These are phyloP conservation scores for Sesbania bispinosa DNA, from an alignment of 306 rosid genomes.

Conservation along the genomic window DNA sequence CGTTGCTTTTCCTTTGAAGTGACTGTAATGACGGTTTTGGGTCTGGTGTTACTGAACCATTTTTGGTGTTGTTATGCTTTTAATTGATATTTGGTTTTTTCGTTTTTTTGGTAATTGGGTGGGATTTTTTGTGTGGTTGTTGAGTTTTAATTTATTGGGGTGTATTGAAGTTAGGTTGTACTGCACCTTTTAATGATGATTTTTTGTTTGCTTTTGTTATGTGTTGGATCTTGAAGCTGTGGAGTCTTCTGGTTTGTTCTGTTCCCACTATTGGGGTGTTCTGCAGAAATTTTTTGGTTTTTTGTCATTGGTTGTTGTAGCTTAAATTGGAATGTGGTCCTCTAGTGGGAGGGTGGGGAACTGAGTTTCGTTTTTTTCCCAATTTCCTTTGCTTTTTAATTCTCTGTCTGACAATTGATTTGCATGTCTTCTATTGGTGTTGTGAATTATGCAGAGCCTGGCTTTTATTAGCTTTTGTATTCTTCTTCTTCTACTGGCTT, in stretches of 20 bases:
- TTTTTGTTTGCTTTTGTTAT: conserved; percentile 10
- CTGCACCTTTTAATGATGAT: neutral
- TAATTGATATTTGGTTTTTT: too few species aligned
- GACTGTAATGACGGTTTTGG: too few species aligned
- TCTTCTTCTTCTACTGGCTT: conserved; percentile 30
- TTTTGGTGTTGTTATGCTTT: too few species aligned
- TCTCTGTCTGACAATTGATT: conserved; percentile 20
- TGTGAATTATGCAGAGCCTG: conserved; percentile 11
- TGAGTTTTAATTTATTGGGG: neutral
- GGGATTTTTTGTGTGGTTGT: neutral
- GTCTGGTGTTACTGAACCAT: too few species aligned
- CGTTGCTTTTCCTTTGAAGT: neutral
- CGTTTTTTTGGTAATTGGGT: neutral
- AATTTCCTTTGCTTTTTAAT: conserved; percentile 15
- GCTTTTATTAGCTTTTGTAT: neutral
- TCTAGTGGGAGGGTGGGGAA: neutral
- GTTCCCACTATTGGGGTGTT: neutral
- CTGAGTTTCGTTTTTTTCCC: neutral
- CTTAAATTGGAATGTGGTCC: conserved; percentile 27
- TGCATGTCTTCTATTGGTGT: conserved; percentile 18
- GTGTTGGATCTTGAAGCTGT: conserved; percentile 45
- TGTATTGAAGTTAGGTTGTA: neutral
- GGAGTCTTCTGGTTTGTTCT: conserved; percentile 9
- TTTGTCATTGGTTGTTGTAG: neutral
- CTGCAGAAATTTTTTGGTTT: neutral